Base-by-base conservation (phyloP, 495 filamentous ascomycete species). In the Halenospora varia region DNA sequence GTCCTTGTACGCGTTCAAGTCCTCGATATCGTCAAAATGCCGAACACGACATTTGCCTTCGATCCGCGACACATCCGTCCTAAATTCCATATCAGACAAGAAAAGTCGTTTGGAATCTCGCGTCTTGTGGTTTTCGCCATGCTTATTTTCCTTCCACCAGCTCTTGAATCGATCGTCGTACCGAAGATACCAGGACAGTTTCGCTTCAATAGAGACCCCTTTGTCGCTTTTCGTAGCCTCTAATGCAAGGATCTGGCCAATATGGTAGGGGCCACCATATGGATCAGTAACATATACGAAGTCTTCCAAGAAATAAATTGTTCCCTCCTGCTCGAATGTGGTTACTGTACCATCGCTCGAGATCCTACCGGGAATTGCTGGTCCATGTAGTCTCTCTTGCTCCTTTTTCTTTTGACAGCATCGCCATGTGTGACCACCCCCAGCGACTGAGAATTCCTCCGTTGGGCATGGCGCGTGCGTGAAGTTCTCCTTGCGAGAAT, bases 41-140 rank as follows among this genome's bases (percentile, higher is more conserved):
- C 25, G 49, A 40, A 62, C 55, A 19, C 29, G 17, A 45, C 58
- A 61, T 26, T 56, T 56, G 2, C 58, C 58, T 22, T 56, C 53
- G 6, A 61, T 11, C 1, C 17, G 11, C 19, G 47, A 19, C 15
- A 49, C 44, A 54, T 49, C 19, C 8, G 24, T 25, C n/a, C 20
- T 19, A 3, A 10, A 25, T 3, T 17, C 2, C 17, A 0, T 18
- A 13, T 15, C 13, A 3, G 49, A 47, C 2, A 13, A 22, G 29
- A 52, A 57, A 2, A 62, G 25, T 1, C 55, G 48, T 10, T 54
- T 40, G 10, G 53, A 35, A 45, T 62, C 59, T 41, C 59, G 40
- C 3, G 29, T 20, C 0, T 3, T 23, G 15, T 48, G 49, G 6
- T 15, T 6, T n/a, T 9, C 4, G 18, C 18, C 18, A 9, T 45